Conservation (phyloP, 495 filamentous ascomycete species). For the Darksidea phi region DNA sequence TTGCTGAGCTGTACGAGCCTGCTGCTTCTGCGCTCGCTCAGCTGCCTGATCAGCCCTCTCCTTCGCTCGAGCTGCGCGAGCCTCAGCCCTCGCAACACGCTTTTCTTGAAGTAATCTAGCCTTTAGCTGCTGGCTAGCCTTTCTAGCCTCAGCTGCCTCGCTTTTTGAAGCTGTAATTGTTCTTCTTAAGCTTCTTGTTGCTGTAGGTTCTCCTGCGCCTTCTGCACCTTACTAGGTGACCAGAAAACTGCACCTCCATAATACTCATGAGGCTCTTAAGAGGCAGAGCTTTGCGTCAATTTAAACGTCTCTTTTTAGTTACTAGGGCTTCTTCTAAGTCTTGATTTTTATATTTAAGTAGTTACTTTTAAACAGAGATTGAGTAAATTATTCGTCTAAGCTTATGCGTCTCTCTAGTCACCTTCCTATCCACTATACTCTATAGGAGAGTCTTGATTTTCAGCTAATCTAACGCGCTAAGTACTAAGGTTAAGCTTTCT, state of each 20-base stretch:
- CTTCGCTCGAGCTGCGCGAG: background rate
- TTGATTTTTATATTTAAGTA: conserved; percentile 5
- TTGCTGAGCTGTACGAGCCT: background rate
- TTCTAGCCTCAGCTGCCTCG: background rate
- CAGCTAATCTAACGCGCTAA: conserved; percentile 6
- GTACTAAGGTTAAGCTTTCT: conserved; percentile 11
- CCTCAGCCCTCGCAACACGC: background rate
- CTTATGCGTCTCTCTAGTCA: background rate
- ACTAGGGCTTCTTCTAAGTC: conserved; percentile 5
- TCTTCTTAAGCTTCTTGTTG: background rate
- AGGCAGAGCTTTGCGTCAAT: background rate
- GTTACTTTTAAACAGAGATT: background rate
- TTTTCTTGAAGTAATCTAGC: background rate
- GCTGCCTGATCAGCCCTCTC: background rate
- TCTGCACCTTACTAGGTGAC: conserved; percentile 1
- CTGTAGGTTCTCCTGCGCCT: background rate
- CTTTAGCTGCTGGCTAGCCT: background rate
- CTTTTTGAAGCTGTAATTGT: conserved; percentile 11
- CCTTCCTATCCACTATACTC: background rate
- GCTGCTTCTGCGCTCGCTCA: background rate
- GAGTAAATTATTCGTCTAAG: background rate
- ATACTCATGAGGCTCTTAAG: conserved; percentile 4
- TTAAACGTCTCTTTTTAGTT: conserved; percentile 4
- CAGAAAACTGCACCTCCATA: conserved; percentile 4
- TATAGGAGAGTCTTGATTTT: conserved; percentile 13